Base-by-base conservation (phyloP, 2,329 filamentous ascomycete species). In the Penicillium sp. region DNA sequence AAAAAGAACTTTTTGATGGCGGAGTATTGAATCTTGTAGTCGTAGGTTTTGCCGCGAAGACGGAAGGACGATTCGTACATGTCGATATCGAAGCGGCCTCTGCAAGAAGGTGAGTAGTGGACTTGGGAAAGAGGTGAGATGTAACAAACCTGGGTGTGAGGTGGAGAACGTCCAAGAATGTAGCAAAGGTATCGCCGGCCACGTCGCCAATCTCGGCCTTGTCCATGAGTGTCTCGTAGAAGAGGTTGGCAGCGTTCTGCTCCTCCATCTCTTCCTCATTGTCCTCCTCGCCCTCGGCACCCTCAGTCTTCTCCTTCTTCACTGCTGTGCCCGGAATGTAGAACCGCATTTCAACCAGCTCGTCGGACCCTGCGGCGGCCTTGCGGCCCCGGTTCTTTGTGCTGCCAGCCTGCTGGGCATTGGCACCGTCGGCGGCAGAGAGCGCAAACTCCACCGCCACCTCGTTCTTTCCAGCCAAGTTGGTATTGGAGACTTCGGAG, bases 21-120 rank as follows among this genome's bases (percentile, higher is more conserved):
- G 50, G 96, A 89, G 73, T 96, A 98, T 70, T 96, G 90, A 59
- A 98, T 97, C 81, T 98, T 98, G 83, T 98, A 98, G 76, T 98
- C 95, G 78, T 98, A 98, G 23, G 93, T 98, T 76, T 98, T 98
- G 65, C 93, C 93, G 58, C 93, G 92, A 54, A 98, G 81, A 55
- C 93, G 87, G 81, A 98, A 97, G 2, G 93, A 97, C 13, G 84
- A 86, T 72, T 97, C 93, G 80, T 98, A 98, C 87, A 98, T 95
- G 72, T 98, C 93, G 75, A 98, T 95, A 71, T 97, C 93, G 79
- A 98, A 98, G 60, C 93, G 92, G 70, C 93, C 95, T 87, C 93
- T 91, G 72, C 53, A 55, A 44, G 43, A 50, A 20, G 18, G 37
- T 63, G 46, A 64, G 53, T 29, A 56, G n/a, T 31, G 6, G 4